These are phyloP conservation scores for Colletotrichum filicis DNA, from an alignment of 2,329 filamentous ascomycete genomes.

Conservation along the genomic window DNA sequence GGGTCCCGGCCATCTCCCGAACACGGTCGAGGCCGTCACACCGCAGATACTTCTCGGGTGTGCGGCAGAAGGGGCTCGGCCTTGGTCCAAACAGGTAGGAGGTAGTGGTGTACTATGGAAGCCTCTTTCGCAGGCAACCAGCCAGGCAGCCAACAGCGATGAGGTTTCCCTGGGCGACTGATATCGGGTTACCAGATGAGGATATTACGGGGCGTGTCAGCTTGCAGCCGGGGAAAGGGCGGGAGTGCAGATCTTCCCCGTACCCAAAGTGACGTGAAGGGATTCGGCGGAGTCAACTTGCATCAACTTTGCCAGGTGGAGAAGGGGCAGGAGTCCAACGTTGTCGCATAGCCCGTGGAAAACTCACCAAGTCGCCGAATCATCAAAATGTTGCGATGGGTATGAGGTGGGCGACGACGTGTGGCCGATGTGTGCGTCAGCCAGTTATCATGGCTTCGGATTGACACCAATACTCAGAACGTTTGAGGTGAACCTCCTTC, in stretches of 20 bases:
- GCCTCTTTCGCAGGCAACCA: not conserved
- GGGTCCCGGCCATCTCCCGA: not conserved
- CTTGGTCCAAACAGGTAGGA: not conserved
- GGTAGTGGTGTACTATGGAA: not conserved
- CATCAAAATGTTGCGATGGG: not conserved
- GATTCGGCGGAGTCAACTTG: not conserved
- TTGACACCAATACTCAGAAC: too few relatives aligned
- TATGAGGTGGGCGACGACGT: not conserved
- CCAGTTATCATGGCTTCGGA: not conserved
- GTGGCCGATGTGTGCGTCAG: not conserved
- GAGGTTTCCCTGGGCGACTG: not conserved
- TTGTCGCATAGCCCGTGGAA: not conserved
- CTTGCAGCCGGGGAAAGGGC: slow-evolving; percentile 19
- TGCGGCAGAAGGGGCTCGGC: slow-evolving; percentile 10
- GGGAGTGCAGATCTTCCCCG: slow-evolving; percentile 26
- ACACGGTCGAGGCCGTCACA: not conserved
- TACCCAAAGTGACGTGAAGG: not conserved
- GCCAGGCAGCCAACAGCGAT: not conserved
- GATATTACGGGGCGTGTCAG: not conserved
- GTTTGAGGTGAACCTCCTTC: not conserved
- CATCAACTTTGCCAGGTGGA: not conserved
- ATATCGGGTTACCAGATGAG: slow-evolving; percentile 1
- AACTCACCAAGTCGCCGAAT: not conserved
- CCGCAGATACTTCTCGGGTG: not conserved
- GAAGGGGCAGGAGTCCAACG: not conserved